These are phyloP conservation scores for Coffea eugenioides DNA, from an alignment of 257 asterid species.

Conservation along the genomic window DNA sequence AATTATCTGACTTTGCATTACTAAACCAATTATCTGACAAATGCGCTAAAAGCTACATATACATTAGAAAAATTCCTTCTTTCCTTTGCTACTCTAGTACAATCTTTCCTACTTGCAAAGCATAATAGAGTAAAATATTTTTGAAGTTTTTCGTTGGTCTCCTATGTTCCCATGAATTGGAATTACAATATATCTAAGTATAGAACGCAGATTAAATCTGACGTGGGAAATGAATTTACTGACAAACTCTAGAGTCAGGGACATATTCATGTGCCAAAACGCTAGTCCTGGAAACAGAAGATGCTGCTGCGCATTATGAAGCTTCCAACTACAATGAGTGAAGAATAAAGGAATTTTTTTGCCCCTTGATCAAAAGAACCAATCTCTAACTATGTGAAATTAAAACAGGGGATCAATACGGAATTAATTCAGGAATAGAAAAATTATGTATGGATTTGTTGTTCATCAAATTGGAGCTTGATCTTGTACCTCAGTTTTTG, in stretches of 20 bases:
- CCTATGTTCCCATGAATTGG: not conserved
- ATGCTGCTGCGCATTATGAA: not conserved
- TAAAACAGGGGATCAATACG: not conserved
- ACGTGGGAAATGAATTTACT: not conserved
- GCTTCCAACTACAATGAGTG: not conserved
- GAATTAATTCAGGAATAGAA: not conserved
- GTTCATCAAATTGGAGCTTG: not conserved
- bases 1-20: no score
- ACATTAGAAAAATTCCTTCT: not conserved
- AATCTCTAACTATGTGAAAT: not conserved
- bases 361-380: not conserved
- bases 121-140: not conserved
- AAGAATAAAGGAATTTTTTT: not conserved
- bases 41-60: not conserved
- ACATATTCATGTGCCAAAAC: not conserved
- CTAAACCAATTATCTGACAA: not conserved
- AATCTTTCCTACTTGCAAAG: not conserved
- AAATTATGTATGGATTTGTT: not conserved
- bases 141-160: not conserved
- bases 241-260: not conserved
- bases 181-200: not conserved
- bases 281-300: not conserved
- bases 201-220: not conserved
- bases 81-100: not conserved
- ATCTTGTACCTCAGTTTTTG: not conserved